These are phyloP conservation scores for Fusarium fujikuroi DNA, from an alignment of 2,329 filamentous ascomycete species.

Conservation along the genomic window DNA sequence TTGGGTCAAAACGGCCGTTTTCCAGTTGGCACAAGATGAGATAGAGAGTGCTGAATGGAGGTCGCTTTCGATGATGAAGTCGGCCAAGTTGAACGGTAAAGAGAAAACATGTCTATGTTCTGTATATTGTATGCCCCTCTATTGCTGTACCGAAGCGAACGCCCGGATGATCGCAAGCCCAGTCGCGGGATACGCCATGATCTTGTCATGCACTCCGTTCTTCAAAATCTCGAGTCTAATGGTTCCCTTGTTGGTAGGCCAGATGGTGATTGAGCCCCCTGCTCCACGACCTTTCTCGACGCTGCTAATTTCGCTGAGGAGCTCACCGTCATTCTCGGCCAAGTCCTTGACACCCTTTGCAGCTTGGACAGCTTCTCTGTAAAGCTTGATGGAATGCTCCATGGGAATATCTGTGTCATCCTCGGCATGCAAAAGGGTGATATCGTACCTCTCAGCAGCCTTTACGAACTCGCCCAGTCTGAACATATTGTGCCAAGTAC, in stretches of 20 bases:
- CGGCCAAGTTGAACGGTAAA: not conserved
- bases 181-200: constrained; percentile 62
- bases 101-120: not conserved
- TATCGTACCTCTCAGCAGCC: constrained; percentile 48
- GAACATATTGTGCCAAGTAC: constrained; percentile 58
- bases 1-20: not conserved
- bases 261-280: constrained; percentile 59
- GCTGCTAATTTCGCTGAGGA: constrained; percentile 28
- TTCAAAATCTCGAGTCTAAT: constrained; percentile 61
- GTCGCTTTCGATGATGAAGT: not conserved
- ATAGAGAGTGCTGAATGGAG: not conserved
- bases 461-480: constrained; percentile 49
- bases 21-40: too few species aligned
- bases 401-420: constrained; percentile 59
- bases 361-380: constrained; percentile 58
- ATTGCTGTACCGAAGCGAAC: constrained; percentile 14
- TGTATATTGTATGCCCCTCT: not conserved
- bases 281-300: constrained; percentile 47
- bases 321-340: constrained; percentile 8
- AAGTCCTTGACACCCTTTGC: constrained; percentile 52
- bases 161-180: constrained; percentile 54
- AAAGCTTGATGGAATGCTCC: constrained; percentile 56
- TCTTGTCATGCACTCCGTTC: constrained; percentile 61
- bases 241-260: constrained; percentile 54
- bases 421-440: constrained; percentile 57